Conservation (phyloP, 2,329 filamentous ascomycete species). For the Scedosporium minutisporum region DNA sequence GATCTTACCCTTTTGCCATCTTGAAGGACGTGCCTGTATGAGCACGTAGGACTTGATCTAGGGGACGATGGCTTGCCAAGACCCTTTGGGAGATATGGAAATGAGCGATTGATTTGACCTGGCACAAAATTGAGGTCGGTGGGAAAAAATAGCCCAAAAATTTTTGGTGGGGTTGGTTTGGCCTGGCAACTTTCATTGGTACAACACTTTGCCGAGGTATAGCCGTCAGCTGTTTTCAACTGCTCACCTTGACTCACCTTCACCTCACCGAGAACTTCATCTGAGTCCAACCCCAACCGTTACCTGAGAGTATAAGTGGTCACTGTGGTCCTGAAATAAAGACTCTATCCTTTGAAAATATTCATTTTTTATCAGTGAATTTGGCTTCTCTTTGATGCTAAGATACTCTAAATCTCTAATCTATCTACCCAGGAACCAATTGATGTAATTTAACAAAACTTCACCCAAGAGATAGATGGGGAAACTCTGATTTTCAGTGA, state of each 20-base stretch:
- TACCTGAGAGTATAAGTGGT: too few relatives aligned
- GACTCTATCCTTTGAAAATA: too few relatives aligned
- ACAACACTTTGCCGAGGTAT: background rate
- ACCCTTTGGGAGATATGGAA: background rate
- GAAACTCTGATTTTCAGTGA: too few relatives aligned
- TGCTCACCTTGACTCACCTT: too few relatives aligned
- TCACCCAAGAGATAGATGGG: too few relatives aligned
- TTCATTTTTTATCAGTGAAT: too few relatives aligned
- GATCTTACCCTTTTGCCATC: slow-evolving; percentile 1
- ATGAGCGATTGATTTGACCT: background rate
- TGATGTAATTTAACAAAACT: too few relatives aligned
- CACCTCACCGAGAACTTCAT: background rate
- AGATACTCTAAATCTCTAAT: too few relatives aligned
- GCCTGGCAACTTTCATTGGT: background rate
- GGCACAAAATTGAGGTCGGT: background rate
- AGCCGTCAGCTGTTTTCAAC: background rate
- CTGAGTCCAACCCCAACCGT: too few relatives aligned
- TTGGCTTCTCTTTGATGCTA: too few relatives aligned
- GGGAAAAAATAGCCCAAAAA: background rate
- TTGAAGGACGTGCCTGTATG: background rate
- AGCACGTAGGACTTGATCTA: background rate
- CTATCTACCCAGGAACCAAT: too few relatives aligned
- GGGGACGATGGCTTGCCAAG: background rate
- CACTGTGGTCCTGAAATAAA: too few relatives aligned
- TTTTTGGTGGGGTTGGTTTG: slow-evolving; percentile 5